Conservation (phyloP, 345 rosid species). For the Atalantia buxifolia region DNA sequence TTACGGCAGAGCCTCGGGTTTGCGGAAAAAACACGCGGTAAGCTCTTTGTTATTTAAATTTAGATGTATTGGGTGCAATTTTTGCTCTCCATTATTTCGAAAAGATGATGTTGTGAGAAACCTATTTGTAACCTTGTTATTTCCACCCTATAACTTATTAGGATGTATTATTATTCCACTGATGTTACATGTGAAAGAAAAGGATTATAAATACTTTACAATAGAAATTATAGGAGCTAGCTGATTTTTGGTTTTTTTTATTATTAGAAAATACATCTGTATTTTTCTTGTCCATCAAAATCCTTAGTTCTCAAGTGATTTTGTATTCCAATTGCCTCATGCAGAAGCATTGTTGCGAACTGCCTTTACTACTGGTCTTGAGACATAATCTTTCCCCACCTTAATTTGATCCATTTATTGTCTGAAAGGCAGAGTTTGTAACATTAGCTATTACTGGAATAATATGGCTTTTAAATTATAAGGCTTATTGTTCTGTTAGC, state of each 20-base stretch:
- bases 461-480: not conserved
- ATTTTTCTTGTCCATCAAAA: too few relatives aligned
- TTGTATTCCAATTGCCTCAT: not conserved
- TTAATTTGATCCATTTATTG: not conserved
- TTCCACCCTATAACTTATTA: not conserved
- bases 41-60: conserved; percentile 1
- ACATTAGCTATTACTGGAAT: not conserved
- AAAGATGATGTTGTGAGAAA: not conserved
- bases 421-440: not conserved
- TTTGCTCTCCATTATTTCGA: not conserved
- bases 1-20: conserved; percentile 31
- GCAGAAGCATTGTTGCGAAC: not conserved
- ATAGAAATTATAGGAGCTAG: not conserved
- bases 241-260: not conserved
- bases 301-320: not conserved
- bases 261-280: not conserved
- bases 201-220: not conserved
- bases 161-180: not conserved
- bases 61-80: not conserved
- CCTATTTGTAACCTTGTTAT: not conserved
- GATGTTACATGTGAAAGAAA: not conserved
- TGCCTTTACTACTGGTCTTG: not conserved
- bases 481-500: not conserved
- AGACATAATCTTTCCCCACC: not conserved
- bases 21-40: conserved; percentile 33